A percentile compares a stretch with the other conserved stretches of the same genome.
phyloP scores from a whole-genome alignment of 106 monocot genomes.

The Dioscorea dumetorum region DNA sequence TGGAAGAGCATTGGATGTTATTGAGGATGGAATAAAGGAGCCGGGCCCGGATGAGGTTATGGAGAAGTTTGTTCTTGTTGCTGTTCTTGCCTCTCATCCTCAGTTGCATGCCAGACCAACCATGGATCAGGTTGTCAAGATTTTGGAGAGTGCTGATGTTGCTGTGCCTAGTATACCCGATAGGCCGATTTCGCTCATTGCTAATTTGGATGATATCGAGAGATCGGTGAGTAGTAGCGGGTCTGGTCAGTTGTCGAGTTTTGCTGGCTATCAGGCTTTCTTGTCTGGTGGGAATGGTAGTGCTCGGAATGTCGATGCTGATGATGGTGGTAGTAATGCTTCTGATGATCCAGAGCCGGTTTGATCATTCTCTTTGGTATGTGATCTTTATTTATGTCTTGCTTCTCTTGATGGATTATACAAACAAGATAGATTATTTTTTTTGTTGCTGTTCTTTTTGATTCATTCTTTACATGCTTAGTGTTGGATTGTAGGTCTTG shows the following conservation, averaged over 20 bases:
- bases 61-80: slow-evolving; percentile 86
- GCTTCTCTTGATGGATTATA: no score
- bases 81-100: slow-evolving; percentile 74
- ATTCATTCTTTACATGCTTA: no score
- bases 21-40: slow-evolving; percentile 74
- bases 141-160: slow-evolving; percentile 47
- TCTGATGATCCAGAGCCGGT: no score
- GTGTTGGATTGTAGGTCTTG: no score
- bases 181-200: slow-evolving; percentile 59
- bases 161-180: slow-evolving; percentile 55
- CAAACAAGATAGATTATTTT: no score
- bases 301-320: slow-evolving; percentile 2
- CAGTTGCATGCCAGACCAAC: slow-evolving; percentile 80
- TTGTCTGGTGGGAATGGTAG: slow-evolving; percentile 8
- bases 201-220: slow-evolving; percentile 67
- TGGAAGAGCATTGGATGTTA: slow-evolving; percentile 55
- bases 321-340: slow-evolving; percentile 10
- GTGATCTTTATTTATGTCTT: no score
- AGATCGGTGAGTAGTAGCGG: slow-evolving; percentile 59
- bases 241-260: slow-evolving; percentile 54
- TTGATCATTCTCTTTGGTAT: no score
- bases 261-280: slow-evolving; percentile 50
- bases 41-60: slow-evolving; percentile 39
- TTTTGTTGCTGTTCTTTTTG: no score
- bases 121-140: slow-evolving; percentile 85